These are phyloP conservation scores for Bipolaris bicolor DNA, from an alignment of 2,329 filamentous ascomycete genomes.

Conservation along the genomic window DNA sequence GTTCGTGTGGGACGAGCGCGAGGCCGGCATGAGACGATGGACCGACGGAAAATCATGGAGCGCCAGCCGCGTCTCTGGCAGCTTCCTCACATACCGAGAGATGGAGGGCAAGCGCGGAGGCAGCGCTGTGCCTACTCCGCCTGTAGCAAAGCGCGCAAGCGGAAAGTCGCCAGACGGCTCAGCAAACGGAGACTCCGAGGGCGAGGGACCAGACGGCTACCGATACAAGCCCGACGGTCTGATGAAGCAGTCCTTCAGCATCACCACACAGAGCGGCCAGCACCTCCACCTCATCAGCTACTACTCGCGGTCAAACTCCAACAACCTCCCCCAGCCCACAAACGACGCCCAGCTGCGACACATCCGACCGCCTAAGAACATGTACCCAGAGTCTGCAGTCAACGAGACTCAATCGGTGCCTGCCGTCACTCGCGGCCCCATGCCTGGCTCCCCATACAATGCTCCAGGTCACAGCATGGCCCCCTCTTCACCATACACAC, in stretches of 20 bases:
- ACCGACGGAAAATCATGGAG: conserved; percentile 99
- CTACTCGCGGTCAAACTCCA: conserved; percentile 80
- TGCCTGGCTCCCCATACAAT: conserved; percentile 63
- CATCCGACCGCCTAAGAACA: conserved; percentile 87
- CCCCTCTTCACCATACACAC: conserved; percentile 59
- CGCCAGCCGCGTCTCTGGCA: conserved; percentile 93
- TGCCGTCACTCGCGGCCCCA: conserved; percentile 76
- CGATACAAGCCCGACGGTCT: conserved; percentile 82
- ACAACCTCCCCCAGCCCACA: conserved; percentile 79
- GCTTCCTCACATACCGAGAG: conserved; percentile 95
- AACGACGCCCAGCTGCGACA: conserved; percentile 79
- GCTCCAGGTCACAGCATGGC: conserved; percentile 59
- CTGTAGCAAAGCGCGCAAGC: conserved; percentile 51
- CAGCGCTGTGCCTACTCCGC: conserved; percentile 61
- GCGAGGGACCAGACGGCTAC: conserved; percentile 61
- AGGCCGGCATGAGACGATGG: conserved; percentile 98
- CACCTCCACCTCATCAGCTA: conserved; percentile 98
- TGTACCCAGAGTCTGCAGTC: conserved; percentile 96
- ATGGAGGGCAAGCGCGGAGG: conserved; percentile 98
- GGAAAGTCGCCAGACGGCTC: conserved; percentile 82
- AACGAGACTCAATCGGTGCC: conserved; percentile 83
- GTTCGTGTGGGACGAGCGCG: conserved; percentile 99
- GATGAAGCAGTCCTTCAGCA: conserved; percentile 99
- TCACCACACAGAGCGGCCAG: conserved; percentile 87
- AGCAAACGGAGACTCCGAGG: conserved; percentile 81